Base-by-base conservation (phyloP, 352 stramenopile species). In the Globisporangium radiosum region DNA sequence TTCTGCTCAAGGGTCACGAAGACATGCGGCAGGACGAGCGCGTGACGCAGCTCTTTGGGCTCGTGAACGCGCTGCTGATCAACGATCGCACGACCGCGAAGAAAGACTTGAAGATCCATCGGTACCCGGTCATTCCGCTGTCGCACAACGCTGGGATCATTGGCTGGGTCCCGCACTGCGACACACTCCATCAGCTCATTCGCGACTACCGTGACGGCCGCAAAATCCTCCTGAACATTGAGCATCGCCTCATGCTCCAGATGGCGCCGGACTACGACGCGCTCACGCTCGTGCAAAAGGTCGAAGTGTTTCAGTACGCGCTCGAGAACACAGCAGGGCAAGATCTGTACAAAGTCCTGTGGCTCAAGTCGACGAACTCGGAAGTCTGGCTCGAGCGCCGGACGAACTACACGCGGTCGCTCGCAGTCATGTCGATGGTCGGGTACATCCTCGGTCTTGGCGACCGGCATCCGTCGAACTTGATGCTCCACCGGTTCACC, bases 361-460 rank as follows among this genome's bases (percentile, higher is more conserved):
- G 81, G 81, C 87, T 99, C 9, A 99, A 98, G 69, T 98, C 85
- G 36, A 94, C 95, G 61, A 98, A 98, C 69, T 98, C 94, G 56
- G 97, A 99, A 63, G 88, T 98, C 60, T 99, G 97, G 97, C 77
- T 99, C 1, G 96, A 99, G 50, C 87, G 96, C 25, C 80, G 97
- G 14, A 99, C 96, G 25, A 98, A 97, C 66, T 99, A 98, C 70
- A 99, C 97, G 42, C 81, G 96, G 1, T 97, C 93, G 39, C 74
- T 99, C 43, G 97, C 98, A 3, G 96, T 99, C 7, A 99, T 99
- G 96, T 98, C 88, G 42, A 99, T 99, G 90, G 97, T 90, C 2
- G 81, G 81, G 14, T 99, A 99, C 69, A 99, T 99, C 58, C 74
- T 99, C 57, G 98, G 98, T 7, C 86, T 99, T 33, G 98, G 97